Conservation (phyloP, 2,329 filamentous ascomycete genomes). For the Aspergillus udagawae region DNA sequence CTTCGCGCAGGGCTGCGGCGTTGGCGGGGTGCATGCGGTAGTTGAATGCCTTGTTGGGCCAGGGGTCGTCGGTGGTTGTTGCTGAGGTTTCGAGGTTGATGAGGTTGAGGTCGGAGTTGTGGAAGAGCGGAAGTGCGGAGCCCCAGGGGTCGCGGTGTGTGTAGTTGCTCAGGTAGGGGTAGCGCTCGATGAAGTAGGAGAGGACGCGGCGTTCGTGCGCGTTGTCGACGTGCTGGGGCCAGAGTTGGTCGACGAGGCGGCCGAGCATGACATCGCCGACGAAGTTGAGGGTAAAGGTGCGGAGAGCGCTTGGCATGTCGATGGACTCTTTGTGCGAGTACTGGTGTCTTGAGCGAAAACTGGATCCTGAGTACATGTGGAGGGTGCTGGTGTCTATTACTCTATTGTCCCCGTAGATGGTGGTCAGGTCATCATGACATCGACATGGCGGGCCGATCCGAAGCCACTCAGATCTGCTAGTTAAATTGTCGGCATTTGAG, state of each 20-base stretch:
- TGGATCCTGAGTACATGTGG: not conserved
- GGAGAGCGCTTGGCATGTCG: not conserved
- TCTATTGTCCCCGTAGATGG: not conserved
- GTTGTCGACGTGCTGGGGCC: constrained; percentile 30
- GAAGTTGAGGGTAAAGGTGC: constrained; percentile 27
- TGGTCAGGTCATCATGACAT: not conserved
- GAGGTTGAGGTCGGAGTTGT: constrained; percentile 29
- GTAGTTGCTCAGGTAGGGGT: constrained; percentile 24
- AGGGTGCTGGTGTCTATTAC: not conserved
- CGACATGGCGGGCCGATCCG: not conserved
- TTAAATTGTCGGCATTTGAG: not conserved
- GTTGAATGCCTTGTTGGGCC: constrained; percentile 40
- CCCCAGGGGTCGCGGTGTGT: constrained; percentile 31
- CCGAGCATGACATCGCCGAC: constrained; percentile 42
- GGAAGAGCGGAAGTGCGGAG: constrained; percentile 29
- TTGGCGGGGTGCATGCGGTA: constrained; percentile 42
- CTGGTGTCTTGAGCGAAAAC: not conserved
- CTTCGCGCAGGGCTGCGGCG: constrained; percentile 26
- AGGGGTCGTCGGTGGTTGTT: constrained; percentile 28
- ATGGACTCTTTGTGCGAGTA: not conserved
- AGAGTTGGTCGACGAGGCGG: constrained; percentile 39
- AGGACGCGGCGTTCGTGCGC: constrained; percentile 21
- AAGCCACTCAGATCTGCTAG: not conserved
- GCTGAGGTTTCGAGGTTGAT: constrained; percentile 41
- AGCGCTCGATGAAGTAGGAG: constrained; percentile 11